These are phyloP conservation scores for Abelmoschus esculentus DNA, from an alignment of 345 rosid genomes.

Conservation along the genomic window DNA sequence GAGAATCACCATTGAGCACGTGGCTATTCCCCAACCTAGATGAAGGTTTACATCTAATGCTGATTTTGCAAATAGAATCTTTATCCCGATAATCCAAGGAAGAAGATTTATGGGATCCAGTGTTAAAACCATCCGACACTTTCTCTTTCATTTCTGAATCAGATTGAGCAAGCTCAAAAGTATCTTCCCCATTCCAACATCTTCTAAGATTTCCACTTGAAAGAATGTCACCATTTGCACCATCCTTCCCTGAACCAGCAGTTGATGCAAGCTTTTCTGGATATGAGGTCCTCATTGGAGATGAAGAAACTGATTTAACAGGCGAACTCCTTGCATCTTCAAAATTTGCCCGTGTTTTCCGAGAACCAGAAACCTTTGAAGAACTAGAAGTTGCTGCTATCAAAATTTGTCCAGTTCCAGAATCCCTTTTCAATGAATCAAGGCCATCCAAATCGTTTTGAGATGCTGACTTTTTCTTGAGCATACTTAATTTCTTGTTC, in stretches of 20 bases:
- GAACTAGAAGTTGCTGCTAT: constrained; percentile 51
- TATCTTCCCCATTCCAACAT: constrained; percentile 20
- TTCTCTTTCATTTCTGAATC: constrained; percentile 19
- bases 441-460: constrained; percentile 16
- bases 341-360: constrained; percentile 25
- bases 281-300: constrained; percentile 35
- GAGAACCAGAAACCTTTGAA: constrained; percentile 47
- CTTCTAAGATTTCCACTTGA: constrained; percentile 16
- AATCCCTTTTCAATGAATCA: constrained; percentile 25
- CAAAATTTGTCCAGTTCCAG: constrained; percentile 34
- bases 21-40: constrained; percentile 12
- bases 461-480: constrained; percentile 13
- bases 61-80: constrained; percentile 5
- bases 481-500: constrained; percentile 16
- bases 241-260: constrained; percentile 3
- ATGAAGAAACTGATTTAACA: constrained; percentile 47
- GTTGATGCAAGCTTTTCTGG: constrained; percentile 20
- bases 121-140: constrained; percentile 11
- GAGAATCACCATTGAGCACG: constrained; percentile 15
- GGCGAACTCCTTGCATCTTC: constrained; percentile 38
- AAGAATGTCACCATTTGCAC: constrained; percentile 11
- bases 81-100: not conserved
- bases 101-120: constrained; percentile 14
- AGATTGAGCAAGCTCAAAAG: constrained; percentile 12
- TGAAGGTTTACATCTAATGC: constrained; percentile 15